A percentile compares a stretch with the other conserved stretches of the same genome.
phyloP scores from a whole-genome alignment of 805 yeast genomes.

The Spathaspora gorwiae region DNA sequence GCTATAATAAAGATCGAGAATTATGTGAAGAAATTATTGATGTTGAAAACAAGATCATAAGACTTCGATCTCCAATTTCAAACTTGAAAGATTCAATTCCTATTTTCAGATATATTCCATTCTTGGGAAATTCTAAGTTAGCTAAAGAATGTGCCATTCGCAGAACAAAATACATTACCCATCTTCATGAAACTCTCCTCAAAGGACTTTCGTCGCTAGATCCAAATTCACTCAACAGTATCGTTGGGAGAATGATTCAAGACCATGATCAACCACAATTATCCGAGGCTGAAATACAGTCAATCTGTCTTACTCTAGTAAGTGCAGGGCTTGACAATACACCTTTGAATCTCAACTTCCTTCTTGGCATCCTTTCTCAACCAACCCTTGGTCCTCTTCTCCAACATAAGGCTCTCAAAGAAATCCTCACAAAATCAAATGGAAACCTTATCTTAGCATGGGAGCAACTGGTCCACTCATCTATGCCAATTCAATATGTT shows the following conservation, averaged over 20 bases:
- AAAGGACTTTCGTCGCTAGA: constrained; percentile 17
- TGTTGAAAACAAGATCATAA: constrained; percentile 54
- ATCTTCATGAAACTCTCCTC: constrained; percentile 17
- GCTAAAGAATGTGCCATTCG: constrained; percentile 27
- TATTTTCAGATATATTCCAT: constrained; percentile 29
- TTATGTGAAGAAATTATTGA: constrained; percentile 49
- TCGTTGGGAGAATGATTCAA: constrained; percentile 24
- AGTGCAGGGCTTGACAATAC: constrained; percentile 78
- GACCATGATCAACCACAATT: not conserved
- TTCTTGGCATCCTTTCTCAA: constrained; percentile 50
- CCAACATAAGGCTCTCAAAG: constrained; percentile 42
- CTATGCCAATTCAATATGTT: constrained; percentile 31
- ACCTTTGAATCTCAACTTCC: constrained; percentile 57
- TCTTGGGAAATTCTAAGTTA: constrained; percentile 1
- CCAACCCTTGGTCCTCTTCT: constrained; percentile 25
- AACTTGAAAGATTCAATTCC: constrained; percentile 55
- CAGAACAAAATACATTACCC: constrained; percentile 47
- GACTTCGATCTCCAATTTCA: constrained; percentile 53
- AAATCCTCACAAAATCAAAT: constrained; percentile 33
- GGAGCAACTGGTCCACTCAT: constrained; percentile 10
- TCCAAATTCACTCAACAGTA: constrained; percentile 22
- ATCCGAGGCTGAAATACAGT: constrained; percentile 41
- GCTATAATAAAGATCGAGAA: constrained; percentile 26
- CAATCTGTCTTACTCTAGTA: constrained; percentile 69
- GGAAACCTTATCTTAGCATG: constrained; percentile 31